Evolutionary conservation across 306 rosid species (phyloP), one percentile per base, ranked within the genome.

Genomic region (Cicer cuneatum): DNA sequence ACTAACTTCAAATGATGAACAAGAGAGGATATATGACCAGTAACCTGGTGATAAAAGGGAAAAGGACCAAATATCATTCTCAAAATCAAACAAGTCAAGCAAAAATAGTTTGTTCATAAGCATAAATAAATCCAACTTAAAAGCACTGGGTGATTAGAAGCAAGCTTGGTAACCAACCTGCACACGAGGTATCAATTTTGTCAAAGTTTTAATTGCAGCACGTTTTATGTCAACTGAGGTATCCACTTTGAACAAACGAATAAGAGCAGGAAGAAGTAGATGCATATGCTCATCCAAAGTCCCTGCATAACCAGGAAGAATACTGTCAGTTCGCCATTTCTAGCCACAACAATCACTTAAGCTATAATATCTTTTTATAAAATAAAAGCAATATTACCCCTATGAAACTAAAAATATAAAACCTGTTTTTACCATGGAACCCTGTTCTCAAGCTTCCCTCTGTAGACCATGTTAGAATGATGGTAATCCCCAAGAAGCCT

Each of bases 261-360:
- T 90, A 49, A 94, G 95, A 19, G 93, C 96, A 7, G 99, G 99
- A 69, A 94, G 97, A 81, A 94, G 97, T 57, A 94, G 91, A 90
- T 94, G 99, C 97, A 92, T 94, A 81, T 94, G 96, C 81, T 94
- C 99, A 76, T 94, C 99, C 92, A 94, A 83, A n/a, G 99, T 94
- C 81, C 99, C 99, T 94, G 76, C 78, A 85, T 60, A 77, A 81
- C 38, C 73, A 75, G 71, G 64, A 58, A 69, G 10, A 62, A 21
- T 57, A 71, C n/a, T 63, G 57, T 53, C 64, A 1, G 75, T 43
- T 72, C 39, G 15, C 49, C 66, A 61, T 53, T 60, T 59, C 61
- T 47, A 29, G 42, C 43, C 49, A 42, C 8, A 16, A 33, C 66
- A 75, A 67, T 62, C 15, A 19, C 57, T 66, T 11, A 9, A 10